Conservation (phyloP, 768 basidiomycete genomes). For the Paxillus involutus region DNA sequence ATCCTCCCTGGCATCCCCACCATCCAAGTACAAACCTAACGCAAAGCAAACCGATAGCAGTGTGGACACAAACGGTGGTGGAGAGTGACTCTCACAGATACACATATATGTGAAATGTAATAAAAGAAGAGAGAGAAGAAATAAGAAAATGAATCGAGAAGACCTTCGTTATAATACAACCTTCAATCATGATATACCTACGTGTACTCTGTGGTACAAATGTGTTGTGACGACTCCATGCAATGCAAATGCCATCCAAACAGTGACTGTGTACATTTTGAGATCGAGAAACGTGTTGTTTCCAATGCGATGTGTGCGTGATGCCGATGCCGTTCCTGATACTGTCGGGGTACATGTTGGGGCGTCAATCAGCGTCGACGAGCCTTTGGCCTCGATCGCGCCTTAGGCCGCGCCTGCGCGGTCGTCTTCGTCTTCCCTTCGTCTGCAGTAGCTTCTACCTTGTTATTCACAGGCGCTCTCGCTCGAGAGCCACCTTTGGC, state of each 20-base stretch:
- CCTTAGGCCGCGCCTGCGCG: conserved; percentile 30
- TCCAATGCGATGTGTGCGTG: conserved; percentile 18
- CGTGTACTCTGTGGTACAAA: conserved; percentile 1
- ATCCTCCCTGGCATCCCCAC: conserved; percentile 5
- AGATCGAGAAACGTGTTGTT: conserved; percentile 23
- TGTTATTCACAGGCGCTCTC: conserved; percentile 14
- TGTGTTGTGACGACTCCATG: neutral
- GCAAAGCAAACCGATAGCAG: conserved; percentile 21
- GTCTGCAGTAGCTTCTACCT: conserved; percentile 8
- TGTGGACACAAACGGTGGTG: conserved; percentile 8
- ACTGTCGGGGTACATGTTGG: conserved; percentile 9
- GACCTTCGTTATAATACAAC: conserved; percentile 18
- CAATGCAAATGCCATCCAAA: conserved; percentile 3
- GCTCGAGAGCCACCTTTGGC: conserved; percentile 24
- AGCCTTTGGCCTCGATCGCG: conserved; percentile 27
- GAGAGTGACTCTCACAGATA: conserved; percentile 15
- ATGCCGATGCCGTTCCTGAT: conserved; percentile 18
- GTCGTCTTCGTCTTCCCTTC: conserved; percentile 16
- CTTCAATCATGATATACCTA: conserved; percentile 10
- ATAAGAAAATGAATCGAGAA: conserved; percentile 5
- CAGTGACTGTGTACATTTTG: conserved; percentile 18
- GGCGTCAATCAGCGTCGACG: conserved; percentile 28
- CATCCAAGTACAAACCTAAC: conserved; percentile 17
- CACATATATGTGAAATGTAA: conserved; percentile 4
- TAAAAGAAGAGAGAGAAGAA: conserved; percentile 2